Conservation (phyloP, 139 green algal genomes). For the Micractinium conductrix region DNA sequence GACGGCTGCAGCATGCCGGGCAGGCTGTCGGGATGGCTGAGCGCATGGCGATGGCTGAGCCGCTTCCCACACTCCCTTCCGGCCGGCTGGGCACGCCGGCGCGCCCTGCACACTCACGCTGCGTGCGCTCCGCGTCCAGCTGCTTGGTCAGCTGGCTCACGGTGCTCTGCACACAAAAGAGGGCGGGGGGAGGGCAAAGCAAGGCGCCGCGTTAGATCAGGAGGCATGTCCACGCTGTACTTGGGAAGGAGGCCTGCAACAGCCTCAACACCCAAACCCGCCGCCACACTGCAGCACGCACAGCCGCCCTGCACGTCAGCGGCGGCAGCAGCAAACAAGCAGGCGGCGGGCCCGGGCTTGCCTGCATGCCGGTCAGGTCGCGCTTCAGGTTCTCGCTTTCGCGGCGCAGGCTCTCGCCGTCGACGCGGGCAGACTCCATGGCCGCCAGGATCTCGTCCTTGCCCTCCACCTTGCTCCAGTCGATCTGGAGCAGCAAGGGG, state of each 20-base stretch:
- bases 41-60: background rate
- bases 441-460: constrained; percentile 4
- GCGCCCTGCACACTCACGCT: background rate
- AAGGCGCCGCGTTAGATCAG: too few relatives aligned
- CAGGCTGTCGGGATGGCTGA: too few relatives aligned
- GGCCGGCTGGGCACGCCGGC: background rate
- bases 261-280: too few relatives aligned
- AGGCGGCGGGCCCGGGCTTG: background rate
- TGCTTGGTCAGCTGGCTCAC: constrained; percentile 7
- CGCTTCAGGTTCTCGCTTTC: background rate
- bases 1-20: background rate
- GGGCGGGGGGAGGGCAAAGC: background rate
- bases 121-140: constrained; percentile 7
- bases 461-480: constrained; percentile 15
- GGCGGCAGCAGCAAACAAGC: background rate
- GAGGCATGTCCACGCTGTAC: too few relatives aligned
- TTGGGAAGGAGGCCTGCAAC: too few relatives aligned
- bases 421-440: background rate
- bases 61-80: background rate
- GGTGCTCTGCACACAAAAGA: background rate
- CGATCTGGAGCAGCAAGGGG: background rate
- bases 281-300: too few relatives aligned
- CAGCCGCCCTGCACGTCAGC: too few relatives aligned
- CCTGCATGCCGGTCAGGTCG: constrained; percentile 6
- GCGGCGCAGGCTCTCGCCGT: background rate